Evolutionary conservation across 192 early-diverging fungal genomes (phyloP), one percentile per base, ranked within the genome.

Genomic region (Helicostylum pulchrum): DNA sequence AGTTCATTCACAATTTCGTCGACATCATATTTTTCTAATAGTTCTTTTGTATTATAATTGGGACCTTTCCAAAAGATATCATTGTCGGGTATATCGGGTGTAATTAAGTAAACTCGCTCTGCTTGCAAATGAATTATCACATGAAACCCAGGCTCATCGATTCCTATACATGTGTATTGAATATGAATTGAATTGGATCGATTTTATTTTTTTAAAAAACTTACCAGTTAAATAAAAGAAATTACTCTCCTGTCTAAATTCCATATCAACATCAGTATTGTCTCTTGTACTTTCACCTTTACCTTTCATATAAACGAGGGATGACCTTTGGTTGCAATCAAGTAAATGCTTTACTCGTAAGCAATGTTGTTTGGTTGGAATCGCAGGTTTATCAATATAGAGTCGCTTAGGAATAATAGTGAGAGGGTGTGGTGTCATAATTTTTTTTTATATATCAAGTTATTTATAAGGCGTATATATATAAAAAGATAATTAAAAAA

Each of bases 231-330:
- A 79, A 67, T 95, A 97, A 76, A 88, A 91, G 56, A 94, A 96
- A 81, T 91, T 90, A 53, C 85, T 86, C 72, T 94, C 91, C 71
- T 96, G 94, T 60, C 90, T 81, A 76, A 93, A 94, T 43, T 83
- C 74, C 42, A 87, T 74, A 73, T 96, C 94, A 43, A 68, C 60
- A 80, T 80, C 66, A 14, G 74, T 76, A 57, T 76, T 73, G 0
- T 59, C 48, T 26, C 92, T 55, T 53, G 90, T 50, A 1, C 62
- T 66, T 39, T 92, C 87, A 31, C 92, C 71, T 65, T 82, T 79
- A 30, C 66, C 78, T 11, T 62, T 58, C 57, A 67, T 57, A 53
- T 76, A 76, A 36, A 76, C 72, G 57, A 76, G 57, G 8, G 63
- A 64, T 7, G 26, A 36, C 17, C 59, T 55, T 6, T 36, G 34